Base-by-base conservation (phyloP, 257 asterid species). In the Anisodus acutangulus region DNA sequence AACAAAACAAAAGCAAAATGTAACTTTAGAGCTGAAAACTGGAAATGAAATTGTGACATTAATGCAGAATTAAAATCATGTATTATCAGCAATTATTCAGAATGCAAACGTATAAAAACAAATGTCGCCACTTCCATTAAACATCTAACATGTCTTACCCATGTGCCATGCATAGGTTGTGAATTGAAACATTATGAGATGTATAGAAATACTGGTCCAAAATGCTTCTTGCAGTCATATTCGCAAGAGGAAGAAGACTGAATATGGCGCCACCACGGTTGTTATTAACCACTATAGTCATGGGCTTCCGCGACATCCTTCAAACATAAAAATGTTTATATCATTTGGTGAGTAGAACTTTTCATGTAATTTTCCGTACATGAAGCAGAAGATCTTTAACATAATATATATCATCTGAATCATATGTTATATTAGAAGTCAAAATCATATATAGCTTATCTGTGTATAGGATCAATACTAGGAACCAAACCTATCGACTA, bases 241-340 rank as follows among this genome's bases (percentile, higher is more conserved):
- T 88, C 74, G 98, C 98, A 85, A 92, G 90, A 35, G 98, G 98
- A 31, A 97, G 97, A 79, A 95, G 97, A 86, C 98, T 97, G 89
- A 97, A 97, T 87, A 97, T 97, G 80, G 97, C 99, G 63, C 99
- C 99, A 83, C 99, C 99, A 54, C 85, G 95, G 87, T 97, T 97
- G 94, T 97, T 97, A 54, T 93, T 89, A 81, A 97, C 98, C 79
- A 95, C 87, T 86, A 97, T 89, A 87, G 91, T 91, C 91, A 97
- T 88, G 0, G 99, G 98, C 90, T 93, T 97, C 84, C 98, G 93
- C 13, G 71, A 78, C 51, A 88, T 84, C 93, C 99, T 96, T 85
- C 66, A 86, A 80, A 84, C 59, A 81, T 81, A 53, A 31, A 51
- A 41, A 53, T 26, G 53, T 76, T 26, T 76, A 6, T 51, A 53